Evolutionary conservation across 352 stramenopile species (phyloP), one percentile per base, ranked within the genome.

Genomic region (Globisporangium mamillatum): DNA sequence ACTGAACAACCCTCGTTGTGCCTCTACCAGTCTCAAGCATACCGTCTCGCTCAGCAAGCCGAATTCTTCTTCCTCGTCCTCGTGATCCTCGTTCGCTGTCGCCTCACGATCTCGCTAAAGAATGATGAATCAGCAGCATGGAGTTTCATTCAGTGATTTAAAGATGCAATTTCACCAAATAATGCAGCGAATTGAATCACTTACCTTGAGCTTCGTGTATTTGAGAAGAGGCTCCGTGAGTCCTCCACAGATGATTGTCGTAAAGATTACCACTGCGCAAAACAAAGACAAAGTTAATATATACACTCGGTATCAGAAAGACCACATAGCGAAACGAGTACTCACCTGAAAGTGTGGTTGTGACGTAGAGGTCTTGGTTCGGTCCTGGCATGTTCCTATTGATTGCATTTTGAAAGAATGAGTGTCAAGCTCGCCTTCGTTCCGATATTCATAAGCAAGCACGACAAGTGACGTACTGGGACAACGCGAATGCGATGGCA

Each of bases 171-270:
- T 24, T 52, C 18, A 52, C 44, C 16, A 22, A 52, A 8, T 38
- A 38, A 9, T 29, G 18, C 50, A 34, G 34, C 1, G 14, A 18
- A 24, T 24, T 24, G 10, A 48, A 60, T 25, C 20, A n/a, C 53
- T n/a, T 64, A 87, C 80, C 75, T 90, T 92, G 38, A 92, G 74
- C 63, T 86, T 65, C 0, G 81, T 92, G 59, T 90, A 88, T 22
- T 86, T 92, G 9, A 99, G 81, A 41, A 97, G 69, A 7, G 92
- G 89, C 69, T 97, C 92, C 0, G 92, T 97, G 59, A 97, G 70
- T 4, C 92, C 94, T 50, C 96, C 97, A 74, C 93, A 98, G 55
- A 98, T 94, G 54, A 99, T 82, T 2, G 96, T 99, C 3, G 96
- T 99, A 74, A 99, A 98, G 53, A 99, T 96, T 22, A 98, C 97